Conservation (phyloP, 108 stramenopile genomes). For the Aureococcus anophagefferens region DNA sequence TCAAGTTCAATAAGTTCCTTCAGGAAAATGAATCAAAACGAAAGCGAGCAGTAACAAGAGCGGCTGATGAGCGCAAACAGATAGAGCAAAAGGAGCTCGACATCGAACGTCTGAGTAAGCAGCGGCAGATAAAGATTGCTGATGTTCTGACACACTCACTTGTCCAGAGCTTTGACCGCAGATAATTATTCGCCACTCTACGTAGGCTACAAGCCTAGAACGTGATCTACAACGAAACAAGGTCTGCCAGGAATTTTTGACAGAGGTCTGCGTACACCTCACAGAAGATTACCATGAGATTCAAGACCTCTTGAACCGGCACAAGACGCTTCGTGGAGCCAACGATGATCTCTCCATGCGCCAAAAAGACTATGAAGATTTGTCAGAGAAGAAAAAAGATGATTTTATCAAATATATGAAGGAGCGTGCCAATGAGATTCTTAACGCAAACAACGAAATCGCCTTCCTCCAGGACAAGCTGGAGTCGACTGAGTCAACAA, state of each 20-base stretch:
- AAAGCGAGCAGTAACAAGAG: constrained; percentile 42
- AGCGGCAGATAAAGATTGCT: not conserved
- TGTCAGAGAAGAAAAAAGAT: constrained; percentile 21
- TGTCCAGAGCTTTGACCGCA: too few relatives aligned
- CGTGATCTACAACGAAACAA: too few relatives aligned
- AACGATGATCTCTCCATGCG: constrained; percentile 32
- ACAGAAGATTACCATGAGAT: constrained; percentile 12
- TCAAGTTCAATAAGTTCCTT: constrained; percentile 48
- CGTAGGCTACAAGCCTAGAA: too few relatives aligned
- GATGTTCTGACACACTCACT: too few relatives aligned
- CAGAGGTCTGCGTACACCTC: not conserved
- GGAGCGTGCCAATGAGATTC: constrained; percentile 39
- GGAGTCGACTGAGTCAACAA: constrained; percentile 22
- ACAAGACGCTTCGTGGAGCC: constrained; percentile 38
- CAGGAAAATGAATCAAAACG: constrained; percentile 53
- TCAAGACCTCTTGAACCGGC: constrained; percentile 36
- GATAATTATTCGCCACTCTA: too few relatives aligned
- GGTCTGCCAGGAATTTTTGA: too few relatives aligned
- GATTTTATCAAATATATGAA: constrained; percentile 32
- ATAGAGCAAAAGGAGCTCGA: constrained; percentile 23
- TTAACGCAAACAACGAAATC: constrained; percentile 44
- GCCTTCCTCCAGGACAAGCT: constrained; percentile 33
- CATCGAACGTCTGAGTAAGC: constrained; percentile 6
- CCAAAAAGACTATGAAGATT: constrained; percentile 22
- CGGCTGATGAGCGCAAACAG: constrained; percentile 43